phyloP scores from a whole-genome alignment of 2,329 filamentous ascomycete genomes.

The Penicillium sp. region DNA sequence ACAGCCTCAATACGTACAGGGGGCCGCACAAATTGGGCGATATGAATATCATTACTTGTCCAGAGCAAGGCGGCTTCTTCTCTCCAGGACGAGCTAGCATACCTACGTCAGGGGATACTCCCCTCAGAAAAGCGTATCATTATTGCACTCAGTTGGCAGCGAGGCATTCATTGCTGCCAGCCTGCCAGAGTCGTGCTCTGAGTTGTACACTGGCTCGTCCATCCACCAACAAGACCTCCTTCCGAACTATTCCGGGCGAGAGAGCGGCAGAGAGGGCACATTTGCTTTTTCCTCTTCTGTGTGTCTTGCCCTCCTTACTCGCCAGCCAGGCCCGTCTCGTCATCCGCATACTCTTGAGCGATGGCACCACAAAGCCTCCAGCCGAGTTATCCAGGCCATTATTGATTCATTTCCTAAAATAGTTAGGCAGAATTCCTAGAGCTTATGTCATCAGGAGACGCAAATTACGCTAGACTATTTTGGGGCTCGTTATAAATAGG shows the following conservation, averaged over 20 bases:
- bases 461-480: neutral
- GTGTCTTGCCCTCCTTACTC: conserved; percentile 1
- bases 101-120: neutral
- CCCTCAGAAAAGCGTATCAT: neutral
- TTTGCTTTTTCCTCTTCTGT: conserved; percentile 2
- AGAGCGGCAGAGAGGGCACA: conserved; percentile 1
- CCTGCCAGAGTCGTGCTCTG: neutral
- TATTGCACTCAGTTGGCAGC: neutral
- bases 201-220: neutral
- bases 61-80: neutral
- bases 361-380: conserved; percentile 8
- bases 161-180: neutral
- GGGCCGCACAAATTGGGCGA: neutral
- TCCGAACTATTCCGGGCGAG: conserved; percentile 5
- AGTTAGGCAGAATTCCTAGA: neutral
- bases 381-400: conserved; percentile 1
- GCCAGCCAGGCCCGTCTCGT: neutral
- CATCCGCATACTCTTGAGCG: neutral
- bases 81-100: neutral
- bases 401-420: conserved; percentile 1
- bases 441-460: conserved; percentile 3
- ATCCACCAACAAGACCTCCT: neutral
- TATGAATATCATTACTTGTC: neutral
- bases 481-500: neutral
- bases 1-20: neutral